phyloP scores from a whole-genome alignment of 2,329 filamentous ascomycete species.

The Aphanocladium album region DNA sequence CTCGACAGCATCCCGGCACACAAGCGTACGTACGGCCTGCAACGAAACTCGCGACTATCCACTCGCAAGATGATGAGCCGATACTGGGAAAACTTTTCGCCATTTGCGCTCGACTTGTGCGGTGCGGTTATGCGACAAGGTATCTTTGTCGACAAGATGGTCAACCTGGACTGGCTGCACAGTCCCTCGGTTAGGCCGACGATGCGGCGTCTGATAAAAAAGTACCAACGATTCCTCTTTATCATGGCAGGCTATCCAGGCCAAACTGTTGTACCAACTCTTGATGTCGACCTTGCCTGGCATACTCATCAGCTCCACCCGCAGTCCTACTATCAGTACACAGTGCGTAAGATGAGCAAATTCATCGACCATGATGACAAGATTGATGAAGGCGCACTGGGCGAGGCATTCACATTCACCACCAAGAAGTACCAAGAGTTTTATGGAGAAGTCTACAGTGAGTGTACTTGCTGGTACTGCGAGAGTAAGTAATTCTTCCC shows the following conservation, averaged over 20 bases:
- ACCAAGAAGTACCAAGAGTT: conserved; percentile 61
- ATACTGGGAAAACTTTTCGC: conserved; percentile 64
- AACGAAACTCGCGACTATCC: conserved; percentile 33
- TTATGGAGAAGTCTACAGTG: conserved; percentile 64
- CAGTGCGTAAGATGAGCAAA: conserved; percentile 38
- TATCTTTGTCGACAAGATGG: conserved; percentile 68
- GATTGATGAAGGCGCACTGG: conserved; percentile 62
- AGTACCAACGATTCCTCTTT: conserved; percentile 59
- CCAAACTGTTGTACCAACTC: conserved; percentile 59
- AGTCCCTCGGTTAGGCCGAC: conserved; percentile 60
- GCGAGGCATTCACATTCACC: conserved; percentile 66
- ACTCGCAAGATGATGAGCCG: conserved; percentile 64
- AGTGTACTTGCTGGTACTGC: conserved; percentile 82
- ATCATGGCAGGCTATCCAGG: conserved; percentile 20
- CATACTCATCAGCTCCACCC: conserved; percentile 76
- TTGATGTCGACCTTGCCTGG: conserved; percentile 73
- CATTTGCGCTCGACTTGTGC: conserved; percentile 60
- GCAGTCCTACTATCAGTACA: conserved; percentile 55
- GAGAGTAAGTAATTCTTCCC: conserved; percentile 48
- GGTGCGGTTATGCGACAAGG: conserved; percentile 63
- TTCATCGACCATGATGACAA: conserved; percentile 85
- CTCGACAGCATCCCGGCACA: conserved; percentile 29
- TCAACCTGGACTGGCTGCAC: conserved; percentile 71
- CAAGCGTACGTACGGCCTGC: conserved; percentile 21
- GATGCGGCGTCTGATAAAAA: conserved; percentile 58